These are phyloP conservation scores for Cudoniella acicularis DNA, from an alignment of 495 filamentous ascomycete genomes.

Conservation along the genomic window DNA sequence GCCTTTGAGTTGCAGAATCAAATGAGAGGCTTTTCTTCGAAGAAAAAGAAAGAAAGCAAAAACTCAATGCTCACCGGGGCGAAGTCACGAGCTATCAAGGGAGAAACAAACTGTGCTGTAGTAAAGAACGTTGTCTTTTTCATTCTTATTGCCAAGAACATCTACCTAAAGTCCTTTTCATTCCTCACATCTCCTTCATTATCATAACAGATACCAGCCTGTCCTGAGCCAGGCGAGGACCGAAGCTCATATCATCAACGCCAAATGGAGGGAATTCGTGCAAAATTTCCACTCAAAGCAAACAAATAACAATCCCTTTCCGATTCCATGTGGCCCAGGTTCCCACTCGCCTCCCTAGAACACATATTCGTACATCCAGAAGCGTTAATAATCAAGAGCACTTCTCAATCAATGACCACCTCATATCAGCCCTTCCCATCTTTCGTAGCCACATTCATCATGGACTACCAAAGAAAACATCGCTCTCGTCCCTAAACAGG, in stretches of 20 bases:
- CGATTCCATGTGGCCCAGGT: background rate
- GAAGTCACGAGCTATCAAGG: too few species aligned
- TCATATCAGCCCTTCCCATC: background rate
- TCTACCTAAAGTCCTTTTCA: background rate
- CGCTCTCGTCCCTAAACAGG: conserved; percentile 36
- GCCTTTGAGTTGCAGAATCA: too few species aligned
- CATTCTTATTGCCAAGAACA: background rate
- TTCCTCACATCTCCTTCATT: background rate
- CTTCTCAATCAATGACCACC: too few species aligned
- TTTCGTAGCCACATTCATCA: conserved; percentile 11
- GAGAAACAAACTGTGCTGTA: too few species aligned
- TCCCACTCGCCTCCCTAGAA: background rate
- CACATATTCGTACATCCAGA: background rate
- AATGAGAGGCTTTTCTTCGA: too few species aligned
- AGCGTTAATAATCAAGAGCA: background rate
- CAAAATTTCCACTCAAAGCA: background rate
- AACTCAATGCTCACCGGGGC: too few species aligned
- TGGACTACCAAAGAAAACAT: conserved; percentile 35
- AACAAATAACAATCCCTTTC: background rate
- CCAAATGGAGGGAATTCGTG: background rate
- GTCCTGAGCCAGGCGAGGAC: background rate
- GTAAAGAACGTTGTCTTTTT: background rate
- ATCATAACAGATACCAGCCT: background rate
- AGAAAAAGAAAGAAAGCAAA: too few species aligned
- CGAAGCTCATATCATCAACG: background rate